Evolutionary conservation across 495 filamentous ascomycete species (phyloP).

Genomic region (Penicillium ucsense): DNA sequence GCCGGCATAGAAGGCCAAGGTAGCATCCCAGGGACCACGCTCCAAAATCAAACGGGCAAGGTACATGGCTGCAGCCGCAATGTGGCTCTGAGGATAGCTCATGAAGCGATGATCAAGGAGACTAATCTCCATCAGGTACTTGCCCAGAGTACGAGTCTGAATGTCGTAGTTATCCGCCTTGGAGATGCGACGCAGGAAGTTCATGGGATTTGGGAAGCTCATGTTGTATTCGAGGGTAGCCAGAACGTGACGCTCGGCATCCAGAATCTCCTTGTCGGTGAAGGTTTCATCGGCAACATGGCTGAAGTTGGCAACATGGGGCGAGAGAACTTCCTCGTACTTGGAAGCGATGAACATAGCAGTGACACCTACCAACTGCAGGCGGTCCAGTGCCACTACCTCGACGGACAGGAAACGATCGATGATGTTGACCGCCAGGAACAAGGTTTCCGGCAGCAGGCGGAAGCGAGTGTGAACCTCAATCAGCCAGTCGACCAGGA

Average conservation of each 20-base stretch:
- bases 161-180: constrained; percentile 99
- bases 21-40: constrained; percentile 84
- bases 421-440: constrained; percentile 95
- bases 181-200: constrained; percentile 95
- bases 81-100: constrained; percentile 72
- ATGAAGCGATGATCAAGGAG: constrained; percentile 90
- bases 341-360: constrained; percentile 99
- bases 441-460: constrained; percentile 93
- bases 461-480: constrained; percentile 97
- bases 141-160: constrained; percentile 89
- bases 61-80: constrained; percentile 92
- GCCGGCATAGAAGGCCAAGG: constrained; percentile 85
- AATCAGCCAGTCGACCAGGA: constrained; percentile 95
- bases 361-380: constrained; percentile 93
- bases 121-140: constrained; percentile 98
- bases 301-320: constrained; percentile 92
- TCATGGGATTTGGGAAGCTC: constrained; percentile 98
- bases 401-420: constrained; percentile 93
- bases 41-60: constrained; percentile 80
- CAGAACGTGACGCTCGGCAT: constrained; percentile 88
- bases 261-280: constrained; percentile 90
- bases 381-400: constrained; percentile 85
- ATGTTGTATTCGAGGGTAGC: constrained; percentile 89
- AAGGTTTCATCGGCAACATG: constrained; percentile 97
- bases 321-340: constrained; percentile 95